Evolutionary conservation across 495 filamentous ascomycete species (phyloP).

Genomic region (Penicillium soppii): DNA sequence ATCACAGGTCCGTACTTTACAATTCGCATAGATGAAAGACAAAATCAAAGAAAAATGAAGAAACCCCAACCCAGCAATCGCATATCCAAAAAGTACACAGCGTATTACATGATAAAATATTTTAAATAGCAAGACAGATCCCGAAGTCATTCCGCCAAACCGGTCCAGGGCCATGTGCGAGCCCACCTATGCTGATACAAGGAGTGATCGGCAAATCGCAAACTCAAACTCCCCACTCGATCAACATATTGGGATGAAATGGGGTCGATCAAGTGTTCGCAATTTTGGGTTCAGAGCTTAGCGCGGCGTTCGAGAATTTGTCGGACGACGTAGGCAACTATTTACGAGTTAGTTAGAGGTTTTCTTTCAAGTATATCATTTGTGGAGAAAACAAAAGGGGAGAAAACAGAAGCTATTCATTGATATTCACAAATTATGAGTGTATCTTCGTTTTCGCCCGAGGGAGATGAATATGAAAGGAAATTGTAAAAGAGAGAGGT

Average conservation of each 20-base stretch:
- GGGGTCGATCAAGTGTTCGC: slow-evolving; percentile 1
- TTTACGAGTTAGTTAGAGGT: slow-evolving; percentile 17
- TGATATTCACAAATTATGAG: slow-evolving; percentile 5
- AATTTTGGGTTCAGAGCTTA: slow-evolving; percentile 26
- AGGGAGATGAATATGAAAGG: slow-evolving; percentile 1
- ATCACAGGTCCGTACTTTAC: too few relatives aligned
- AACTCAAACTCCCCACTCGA: background rate
- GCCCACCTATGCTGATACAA: background rate
- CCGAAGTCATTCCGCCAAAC: background rate
- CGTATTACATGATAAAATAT: background rate
- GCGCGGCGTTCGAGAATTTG: slow-evolving; percentile 35
- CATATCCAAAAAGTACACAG: background rate
- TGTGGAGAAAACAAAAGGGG: background rate
- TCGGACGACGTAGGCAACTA: slow-evolving; percentile 38
- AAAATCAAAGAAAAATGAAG: background rate
- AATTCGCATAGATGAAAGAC: background rate
- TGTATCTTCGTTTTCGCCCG: too few relatives aligned
- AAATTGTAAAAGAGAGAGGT: slow-evolving; percentile 2
- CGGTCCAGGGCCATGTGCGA: background rate
- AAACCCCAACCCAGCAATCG: background rate
- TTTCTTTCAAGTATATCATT: background rate
- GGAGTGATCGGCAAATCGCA: background rate
- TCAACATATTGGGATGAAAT: background rate
- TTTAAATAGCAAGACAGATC: background rate
- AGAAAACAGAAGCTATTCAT: background rate